Base-by-base conservation (phyloP, 2,329 filamentous ascomycete species). In the Apiospora phragmitis region DNA sequence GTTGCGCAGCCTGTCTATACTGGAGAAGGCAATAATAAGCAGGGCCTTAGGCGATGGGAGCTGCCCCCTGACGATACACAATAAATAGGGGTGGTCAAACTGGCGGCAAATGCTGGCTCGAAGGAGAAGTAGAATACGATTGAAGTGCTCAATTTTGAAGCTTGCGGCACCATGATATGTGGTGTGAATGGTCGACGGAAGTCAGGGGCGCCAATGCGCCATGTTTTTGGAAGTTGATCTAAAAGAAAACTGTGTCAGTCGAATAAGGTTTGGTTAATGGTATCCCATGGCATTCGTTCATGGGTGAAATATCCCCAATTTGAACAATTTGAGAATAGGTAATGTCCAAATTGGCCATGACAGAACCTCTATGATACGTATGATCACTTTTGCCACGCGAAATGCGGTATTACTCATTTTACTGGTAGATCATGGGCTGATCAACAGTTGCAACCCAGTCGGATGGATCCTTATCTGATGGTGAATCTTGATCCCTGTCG, bases 1-100 rank as follows among this genome's bases (percentile, higher is more conserved):
- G 90, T 97, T 5, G 72, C 51, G n/a, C 72, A 42, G 14, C 69
- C 75, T 29, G 32, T 62, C 18, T 38, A 38, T 62, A 18, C 55
- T 2, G 32, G 55, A 18, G 14, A 62, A 38, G 18, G 21, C 35
- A 24, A n/a, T 7, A 24, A n/a, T 7, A 62, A n/a, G 32, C 55
- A 62, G 55, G 76, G 76, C 24, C 77, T 77, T 68, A 76, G 76
- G 45, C 76, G 74, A 67, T 80, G 79, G 79, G 78, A 80, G 68
- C 70, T 79, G 71, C 78, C 79, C 12, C 79, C 79, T 16, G 72
- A 73, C 0, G 79, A 80, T 73, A 79, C 77, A 7, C 78, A 79
- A 65, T 79, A 42, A 76, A 4, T 21, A 35, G 29, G 9, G 16
- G 14, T 21, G 51, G 26, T 18, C 51, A 21, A 29, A 29, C 51